phyloP scores from a whole-genome alignment of 1,284 basidiomycete species.

The Ustilago xerochloae region DNA sequence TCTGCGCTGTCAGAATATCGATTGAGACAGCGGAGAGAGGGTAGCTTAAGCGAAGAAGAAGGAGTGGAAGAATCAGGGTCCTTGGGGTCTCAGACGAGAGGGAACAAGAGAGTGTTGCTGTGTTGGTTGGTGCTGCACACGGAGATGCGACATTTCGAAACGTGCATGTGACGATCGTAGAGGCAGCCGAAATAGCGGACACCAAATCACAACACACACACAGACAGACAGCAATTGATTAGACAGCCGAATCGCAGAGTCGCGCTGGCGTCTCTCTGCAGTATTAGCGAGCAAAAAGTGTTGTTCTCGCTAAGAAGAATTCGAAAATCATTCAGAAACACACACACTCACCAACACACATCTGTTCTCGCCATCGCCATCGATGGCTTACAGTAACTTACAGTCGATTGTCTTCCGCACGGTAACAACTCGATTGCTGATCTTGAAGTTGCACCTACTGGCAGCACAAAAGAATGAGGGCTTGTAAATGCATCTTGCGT shows the following conservation, averaged over 20 bases:
- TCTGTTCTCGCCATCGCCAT: background rate
- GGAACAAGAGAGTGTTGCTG: background rate
- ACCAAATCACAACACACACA: background rate
- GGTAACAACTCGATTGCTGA: no score
- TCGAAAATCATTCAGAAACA: slow-evolving; percentile 10
- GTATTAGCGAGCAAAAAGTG: slow-evolving; percentile 4
- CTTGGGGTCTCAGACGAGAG: background rate
- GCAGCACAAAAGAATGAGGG: no score
- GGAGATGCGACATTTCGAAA: slow-evolving; percentile 12
- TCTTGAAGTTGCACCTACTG: no score
- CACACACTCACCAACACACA: background rate
- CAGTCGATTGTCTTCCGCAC: no score
- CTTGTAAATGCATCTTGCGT: no score
- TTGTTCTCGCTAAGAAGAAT: slow-evolving; percentile 18
- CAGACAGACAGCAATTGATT: background rate
- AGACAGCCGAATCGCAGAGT: background rate
- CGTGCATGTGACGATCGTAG: slow-evolving; percentile 40
- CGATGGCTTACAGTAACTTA: no score
- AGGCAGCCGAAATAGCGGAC: background rate
- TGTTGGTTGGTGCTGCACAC: background rate
- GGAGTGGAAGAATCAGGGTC: no score
- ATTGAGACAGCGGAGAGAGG: background rate
- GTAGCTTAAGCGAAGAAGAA: background rate
- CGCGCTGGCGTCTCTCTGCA: no score
- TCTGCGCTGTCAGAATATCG: background rate